A percentile compares a stretch with the other conserved stretches of the same genome.
Evolutionary conservation across 306 rosid genomes (phyloP).

Genomic region (Luffa aegyptiaca): DNA sequence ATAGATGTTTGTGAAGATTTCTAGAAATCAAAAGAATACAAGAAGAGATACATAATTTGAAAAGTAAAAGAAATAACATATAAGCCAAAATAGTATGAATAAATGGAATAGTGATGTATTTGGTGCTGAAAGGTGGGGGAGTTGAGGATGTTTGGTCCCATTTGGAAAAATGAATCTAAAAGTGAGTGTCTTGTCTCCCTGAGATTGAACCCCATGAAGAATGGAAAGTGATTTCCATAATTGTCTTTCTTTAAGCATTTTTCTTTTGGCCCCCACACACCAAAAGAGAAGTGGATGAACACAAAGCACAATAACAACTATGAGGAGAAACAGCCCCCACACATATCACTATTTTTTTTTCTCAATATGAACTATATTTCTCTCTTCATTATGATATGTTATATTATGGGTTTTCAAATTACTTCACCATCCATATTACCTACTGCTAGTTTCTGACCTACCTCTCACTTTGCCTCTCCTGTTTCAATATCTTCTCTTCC

Average conservation of each 20-base stretch:
- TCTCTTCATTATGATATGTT: not conserved
- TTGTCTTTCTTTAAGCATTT: slow-evolving; percentile 41
- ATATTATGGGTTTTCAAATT: not conserved
- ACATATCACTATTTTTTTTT: slow-evolving; percentile 10
- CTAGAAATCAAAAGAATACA: not conserved
- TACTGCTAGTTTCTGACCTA: not conserved
- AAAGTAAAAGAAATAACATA: not conserved
- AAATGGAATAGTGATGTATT: slow-evolving; percentile 13
- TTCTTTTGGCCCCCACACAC: slow-evolving; percentile 27
- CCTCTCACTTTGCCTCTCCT: not conserved
- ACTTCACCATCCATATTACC: not conserved
- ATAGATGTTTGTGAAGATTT: not conserved
- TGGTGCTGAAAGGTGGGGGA: slow-evolving; percentile 37
- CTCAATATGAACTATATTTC: slow-evolving; percentile 12
- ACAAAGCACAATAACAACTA: slow-evolving; percentile 19
- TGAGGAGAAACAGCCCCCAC: slow-evolving; percentile 38
- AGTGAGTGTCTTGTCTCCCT: slow-evolving; percentile 48
- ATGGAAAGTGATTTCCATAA: slow-evolving; percentile 49
- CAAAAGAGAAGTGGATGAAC: slow-evolving; percentile 42
- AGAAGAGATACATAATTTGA: not conserved
- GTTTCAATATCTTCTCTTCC: not conserved
- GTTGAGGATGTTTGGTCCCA: slow-evolving; percentile 32
- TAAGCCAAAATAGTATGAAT: not conserved
- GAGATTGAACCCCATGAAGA: slow-evolving; percentile 54
- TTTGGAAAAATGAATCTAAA: slow-evolving; percentile 48